Base-by-base conservation (phyloP, 345 rosid genomes). In the Chamaenerion angustifolium region DNA sequence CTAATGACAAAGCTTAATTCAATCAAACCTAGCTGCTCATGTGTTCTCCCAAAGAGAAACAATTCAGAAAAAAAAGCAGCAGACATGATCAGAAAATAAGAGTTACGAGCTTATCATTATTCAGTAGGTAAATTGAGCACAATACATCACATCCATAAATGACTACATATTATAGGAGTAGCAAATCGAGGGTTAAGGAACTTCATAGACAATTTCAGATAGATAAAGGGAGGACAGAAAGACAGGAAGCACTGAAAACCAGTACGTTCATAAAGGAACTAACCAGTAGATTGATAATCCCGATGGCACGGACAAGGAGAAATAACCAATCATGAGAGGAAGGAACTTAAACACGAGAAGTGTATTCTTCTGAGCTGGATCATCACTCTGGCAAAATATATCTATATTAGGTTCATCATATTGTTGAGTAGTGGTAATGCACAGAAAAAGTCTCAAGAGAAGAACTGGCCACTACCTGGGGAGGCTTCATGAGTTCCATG, bases 401-500 rank as follows among this genome's bases (percentile, higher is more conserved):
- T 41, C 54, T 19, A 21, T 40, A 25, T 50, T 8, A 15, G 11
- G 27, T 50, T 50, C 15, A 9, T 18, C 35, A 40, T n/a, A 35
- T 27, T 27, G 40, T 11, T 31, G 37, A 31, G 37, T 31, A 5
- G 37, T 31, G 37, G 11, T n/a, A n/a, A 27, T 31, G 54, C 42
- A 50, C 6, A 12, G 23, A 25, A 59, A 60, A 18, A 16, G 60
- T 51, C 51, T 48, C 48, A 45, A 18, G 35, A 21, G 37, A 37
- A 40, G 51, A 14, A 11, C 52, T 58, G 48, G 51, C 54, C 13
- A n/a, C 68, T 52, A 84, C 98, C 83, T 92, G 96, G 57, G 98
- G 95, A 59, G 98, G 95, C 70, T 92, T 92, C 98, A 92, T 92
- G 56, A 92, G 67, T 75, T 92, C 98, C 98, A 92, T 92, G 4